Evolutionary conservation across 2,329 filamentous ascomycete species (phyloP), one percentile per base, ranked within the genome.

Genomic region (Colletotrichum salicis): DNA sequence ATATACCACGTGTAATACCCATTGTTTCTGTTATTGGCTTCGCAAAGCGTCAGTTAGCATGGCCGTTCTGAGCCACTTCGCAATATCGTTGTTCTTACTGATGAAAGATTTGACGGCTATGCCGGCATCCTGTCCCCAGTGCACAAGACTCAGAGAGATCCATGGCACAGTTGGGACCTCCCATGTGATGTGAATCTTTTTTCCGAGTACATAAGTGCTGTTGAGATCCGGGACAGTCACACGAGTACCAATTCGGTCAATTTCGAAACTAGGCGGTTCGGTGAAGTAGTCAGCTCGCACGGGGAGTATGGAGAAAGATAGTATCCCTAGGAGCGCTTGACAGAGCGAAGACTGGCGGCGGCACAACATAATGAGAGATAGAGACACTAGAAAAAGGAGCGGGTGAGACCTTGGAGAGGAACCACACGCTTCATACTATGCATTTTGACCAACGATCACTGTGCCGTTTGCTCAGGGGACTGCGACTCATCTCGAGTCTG

Each of bases 291-390:
- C 65, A 4, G 52, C 69, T 35, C 10, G 29, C 15, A 37, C 15
- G 4, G 67, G 33, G 11, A 13, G 13, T 51, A 13, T 56, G 5
- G 29, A 37, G 54, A 64, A 54, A 22, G 59, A 61, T 5, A 51
- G 12, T 1, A 65, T 41, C n/a, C 59, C 12, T 6, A 72, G 15
- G 4, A 68, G 41, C 31, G 15, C 22, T 22, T 19, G 56, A 29
- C 67, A 12, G 86, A 89, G 74, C 85, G 86, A 74, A 89, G 88
- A 74, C 86, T 88, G 0, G 86, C 86, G 1, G 87, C 35, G 56
- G n/a, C 8, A 61, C 5, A 27, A 29, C 63, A 70, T 67, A 3
- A 15, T 31, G 45, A 12, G 35, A 33, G 31, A 31, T 12, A 15
- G 5, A 24, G 19, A n/a, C 2, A 59, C 22, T n/a, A 4, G 6